phyloP scores from a whole-genome alignment of 1,284 basidiomycete species.

The Xerocomus amazonicus region DNA sequence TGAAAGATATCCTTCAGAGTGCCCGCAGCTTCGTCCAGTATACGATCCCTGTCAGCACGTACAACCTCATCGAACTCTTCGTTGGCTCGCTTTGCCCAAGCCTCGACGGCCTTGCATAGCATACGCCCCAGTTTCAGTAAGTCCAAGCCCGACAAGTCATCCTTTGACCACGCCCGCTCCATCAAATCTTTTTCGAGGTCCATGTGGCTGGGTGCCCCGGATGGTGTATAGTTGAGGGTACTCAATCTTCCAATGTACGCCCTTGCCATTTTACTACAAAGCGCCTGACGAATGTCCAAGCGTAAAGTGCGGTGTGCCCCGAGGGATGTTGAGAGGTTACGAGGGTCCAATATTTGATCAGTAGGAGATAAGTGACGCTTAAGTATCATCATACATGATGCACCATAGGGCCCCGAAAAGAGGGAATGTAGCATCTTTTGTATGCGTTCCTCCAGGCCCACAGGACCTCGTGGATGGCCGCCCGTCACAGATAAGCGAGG shows the following conservation, averaged over 20 bases:
- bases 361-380: constrained; percentile 44
- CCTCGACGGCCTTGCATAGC: constrained; percentile 48
- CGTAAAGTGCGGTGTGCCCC: constrained; percentile 69
- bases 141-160: constrained; percentile 61
- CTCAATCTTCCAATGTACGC: constrained; percentile 56
- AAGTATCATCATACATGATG: constrained; percentile 59
- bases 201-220: constrained; percentile 56
- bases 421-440: constrained; percentile 52
- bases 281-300: constrained; percentile 55
- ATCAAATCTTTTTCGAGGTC: constrained; percentile 58
- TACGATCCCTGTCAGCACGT: constrained; percentile 44
- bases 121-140: constrained; percentile 54
- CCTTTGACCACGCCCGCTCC: constrained; percentile 67
- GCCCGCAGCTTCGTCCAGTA: constrained; percentile 64
- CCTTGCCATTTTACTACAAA: constrained; percentile 59
- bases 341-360: constrained; percentile 26
- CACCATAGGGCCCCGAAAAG: constrained; percentile 60
- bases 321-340: constrained; percentile 36
- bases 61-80: constrained; percentile 21
- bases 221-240: constrained; percentile 51
- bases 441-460: constrained; percentile 52
- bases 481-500: constrained; percentile 56
- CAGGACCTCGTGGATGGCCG: constrained; percentile 35
- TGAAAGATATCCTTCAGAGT: constrained; percentile 68
- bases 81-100: constrained; percentile 49